A percentile compares a stretch with the other conserved stretches of the same genome.
Conservation (phyloP, 164 flowering plant genomes). For the Liquidambar formosana region DNA sequence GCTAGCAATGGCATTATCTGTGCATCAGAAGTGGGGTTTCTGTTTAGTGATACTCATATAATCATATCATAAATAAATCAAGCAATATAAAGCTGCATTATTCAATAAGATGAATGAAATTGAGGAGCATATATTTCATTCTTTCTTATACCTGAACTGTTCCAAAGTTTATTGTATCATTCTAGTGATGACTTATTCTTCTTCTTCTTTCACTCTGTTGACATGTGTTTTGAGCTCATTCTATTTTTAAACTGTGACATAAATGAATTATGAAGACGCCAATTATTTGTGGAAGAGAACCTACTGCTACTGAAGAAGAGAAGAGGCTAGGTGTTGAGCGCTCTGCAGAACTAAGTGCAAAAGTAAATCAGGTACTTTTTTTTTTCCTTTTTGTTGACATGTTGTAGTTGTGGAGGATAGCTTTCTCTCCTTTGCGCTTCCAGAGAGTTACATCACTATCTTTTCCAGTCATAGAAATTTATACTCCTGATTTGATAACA, state of each 20-base stretch:
- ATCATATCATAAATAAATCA: no score
- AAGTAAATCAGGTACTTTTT: conserved; percentile 86
- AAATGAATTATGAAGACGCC: conserved; percentile 52
- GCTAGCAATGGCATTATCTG: no score
- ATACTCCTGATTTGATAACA: not conserved
- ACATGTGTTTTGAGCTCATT: not conserved
- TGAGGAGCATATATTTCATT: not conserved
- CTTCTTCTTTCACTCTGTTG: not conserved
- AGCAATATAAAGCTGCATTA: not conserved
- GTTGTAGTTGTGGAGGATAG: not conserved
- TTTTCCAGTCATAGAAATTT: not conserved
- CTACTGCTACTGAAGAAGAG: conserved; percentile 78
- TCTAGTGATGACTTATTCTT: not conserved
- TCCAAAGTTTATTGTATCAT: not conserved
- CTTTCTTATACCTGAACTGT: not conserved
- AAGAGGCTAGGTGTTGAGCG: conserved; percentile 73
- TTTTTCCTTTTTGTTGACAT: conserved; percentile 7
- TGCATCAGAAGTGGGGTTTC: no score
- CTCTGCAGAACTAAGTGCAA: conserved; percentile 79
- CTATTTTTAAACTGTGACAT: not conserved
- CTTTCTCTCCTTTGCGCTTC: not conserved
- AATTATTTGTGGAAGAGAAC: conserved; percentile 93
- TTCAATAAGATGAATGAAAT: not conserved
- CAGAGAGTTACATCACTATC: not conserved
- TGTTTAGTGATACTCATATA: not conserved